Percentiles rank a stretch among this genome's conserved stretches.
Evolutionary conservation across 331 rosid species (phyloP).

Genomic region (Ulmus americana): DNA sequence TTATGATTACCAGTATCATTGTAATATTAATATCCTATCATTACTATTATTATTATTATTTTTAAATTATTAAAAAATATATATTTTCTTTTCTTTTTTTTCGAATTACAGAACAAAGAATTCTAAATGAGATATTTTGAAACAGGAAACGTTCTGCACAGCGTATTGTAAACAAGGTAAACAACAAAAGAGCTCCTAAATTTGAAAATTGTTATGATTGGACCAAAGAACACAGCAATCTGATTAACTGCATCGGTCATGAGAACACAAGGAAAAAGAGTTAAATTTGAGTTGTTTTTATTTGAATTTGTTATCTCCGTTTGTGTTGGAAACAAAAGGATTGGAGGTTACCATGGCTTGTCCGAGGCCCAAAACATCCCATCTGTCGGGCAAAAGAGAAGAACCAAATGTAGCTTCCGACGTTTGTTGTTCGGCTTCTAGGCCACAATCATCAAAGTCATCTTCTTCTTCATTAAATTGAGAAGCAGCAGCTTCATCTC

Average conservation of each 20-base stretch:
- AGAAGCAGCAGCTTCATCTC: conserved; percentile 24
- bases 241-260: background rate
- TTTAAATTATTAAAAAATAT: no score
- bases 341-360: conserved; percentile 76
- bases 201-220: background rate
- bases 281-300: no score
- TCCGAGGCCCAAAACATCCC: conserved; percentile 96
- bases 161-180: no score
- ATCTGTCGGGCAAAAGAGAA: conserved; percentile 52
- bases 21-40: no score
- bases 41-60: no score
- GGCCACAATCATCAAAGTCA: conserved; percentile 14
- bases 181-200: background rate
- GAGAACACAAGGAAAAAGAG: background rate
- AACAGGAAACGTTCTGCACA: no score
- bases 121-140: no score
- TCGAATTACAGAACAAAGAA: no score
- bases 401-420: conserved; percentile 30
- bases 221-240: background rate
- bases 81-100: no score
- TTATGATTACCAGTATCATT: no score
- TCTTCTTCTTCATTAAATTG: conserved; percentile 20
- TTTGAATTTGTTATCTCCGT: no score
- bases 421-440: conserved; percentile 18
- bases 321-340: background rate